phyloP scores from a whole-genome alignment of 2,329 filamentous ascomycete species.

The Penicillium occitanis region DNA sequence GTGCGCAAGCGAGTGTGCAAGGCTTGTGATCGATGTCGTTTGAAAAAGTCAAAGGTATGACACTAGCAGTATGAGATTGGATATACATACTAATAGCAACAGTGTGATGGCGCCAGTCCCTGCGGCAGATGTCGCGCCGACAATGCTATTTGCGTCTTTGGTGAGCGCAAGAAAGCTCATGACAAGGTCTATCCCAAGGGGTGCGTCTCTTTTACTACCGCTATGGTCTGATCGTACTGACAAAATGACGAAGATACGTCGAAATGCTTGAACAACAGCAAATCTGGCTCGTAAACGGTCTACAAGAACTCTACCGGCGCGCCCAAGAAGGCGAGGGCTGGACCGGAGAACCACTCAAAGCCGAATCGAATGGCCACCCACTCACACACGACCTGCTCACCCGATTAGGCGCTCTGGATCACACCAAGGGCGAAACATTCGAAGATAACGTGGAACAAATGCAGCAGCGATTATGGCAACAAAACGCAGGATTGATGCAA shows the following conservation, averaged over 20 bases:
- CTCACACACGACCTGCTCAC: slow-evolving; percentile 65
- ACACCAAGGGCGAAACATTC: slow-evolving; percentile 54
- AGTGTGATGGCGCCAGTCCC: slow-evolving; percentile 63
- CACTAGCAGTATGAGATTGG: not conserved
- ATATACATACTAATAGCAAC: not conserved
- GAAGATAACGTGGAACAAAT: slow-evolving; percentile 59
- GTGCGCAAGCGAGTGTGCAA: slow-evolving; percentile 64
- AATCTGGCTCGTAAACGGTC: slow-evolving; percentile 59
- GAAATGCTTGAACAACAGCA: slow-evolving; percentile 69
- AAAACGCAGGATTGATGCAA: slow-evolving; percentile 49
- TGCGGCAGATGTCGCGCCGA: slow-evolving; percentile 63
- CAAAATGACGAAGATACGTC: slow-evolving; percentile 52
- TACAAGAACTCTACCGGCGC: slow-evolving; percentile 61
- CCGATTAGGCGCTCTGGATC: slow-evolving; percentile 57
- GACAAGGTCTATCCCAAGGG: slow-evolving; percentile 70
- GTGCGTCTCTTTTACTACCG: slow-evolving; percentile 40
- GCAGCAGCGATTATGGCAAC: slow-evolving; percentile 56
- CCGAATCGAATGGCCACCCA: slow-evolving; percentile 55
- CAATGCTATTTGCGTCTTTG: slow-evolving; percentile 65
- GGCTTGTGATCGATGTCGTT: slow-evolving; percentile 64
- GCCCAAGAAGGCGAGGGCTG: slow-evolving; percentile 55
- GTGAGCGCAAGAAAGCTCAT: slow-evolving; percentile 64
- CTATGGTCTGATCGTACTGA: not conserved
- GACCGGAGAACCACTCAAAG: slow-evolving; percentile 55
- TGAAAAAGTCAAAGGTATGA: slow-evolving; percentile 65